Evolutionary conservation across 2,329 filamentous ascomycete species (phyloP).

Genomic region (Fusarium brachygibbosum): DNA sequence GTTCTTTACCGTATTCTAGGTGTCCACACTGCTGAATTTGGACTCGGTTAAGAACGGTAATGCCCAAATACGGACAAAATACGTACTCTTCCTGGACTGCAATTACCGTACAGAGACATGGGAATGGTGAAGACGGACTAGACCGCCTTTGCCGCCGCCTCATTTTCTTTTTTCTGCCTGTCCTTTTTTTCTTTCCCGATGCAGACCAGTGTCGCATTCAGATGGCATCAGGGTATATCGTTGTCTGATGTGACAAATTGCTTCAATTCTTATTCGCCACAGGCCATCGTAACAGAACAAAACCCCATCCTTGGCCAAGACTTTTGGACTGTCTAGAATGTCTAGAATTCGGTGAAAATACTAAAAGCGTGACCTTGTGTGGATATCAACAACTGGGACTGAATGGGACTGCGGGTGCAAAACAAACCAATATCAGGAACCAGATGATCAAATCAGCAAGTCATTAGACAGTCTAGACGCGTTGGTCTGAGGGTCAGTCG

Average conservation of each 20-base stretch:
- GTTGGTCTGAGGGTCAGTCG: not conserved
- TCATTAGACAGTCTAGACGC: not conserved
- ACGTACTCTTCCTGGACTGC: not conserved
- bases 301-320: not conserved
- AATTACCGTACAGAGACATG: not conserved
- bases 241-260: not conserved
- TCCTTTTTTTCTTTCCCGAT: too few relatives aligned
- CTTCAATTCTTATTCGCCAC: not conserved
- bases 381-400: constrained; percentile 4
- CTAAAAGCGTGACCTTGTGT: not conserved
- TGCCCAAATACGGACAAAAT: not conserved
- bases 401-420: not conserved
- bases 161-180: not conserved
- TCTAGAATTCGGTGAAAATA: not conserved
- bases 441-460: not conserved
- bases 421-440: not conserved
- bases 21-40: not conserved
- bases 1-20: not conserved
- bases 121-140: not conserved
- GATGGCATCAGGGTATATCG: not conserved
- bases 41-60: not conserved
- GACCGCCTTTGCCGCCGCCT: constrained; percentile 8
- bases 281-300: not conserved
- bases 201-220: not conserved
- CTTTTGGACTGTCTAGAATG: not conserved